Evolutionary conservation across 2,329 filamentous ascomycete genomes (phyloP), one percentile per base, ranked within the genome.

Genomic region (Tolypocladium paradoxum): DNA sequence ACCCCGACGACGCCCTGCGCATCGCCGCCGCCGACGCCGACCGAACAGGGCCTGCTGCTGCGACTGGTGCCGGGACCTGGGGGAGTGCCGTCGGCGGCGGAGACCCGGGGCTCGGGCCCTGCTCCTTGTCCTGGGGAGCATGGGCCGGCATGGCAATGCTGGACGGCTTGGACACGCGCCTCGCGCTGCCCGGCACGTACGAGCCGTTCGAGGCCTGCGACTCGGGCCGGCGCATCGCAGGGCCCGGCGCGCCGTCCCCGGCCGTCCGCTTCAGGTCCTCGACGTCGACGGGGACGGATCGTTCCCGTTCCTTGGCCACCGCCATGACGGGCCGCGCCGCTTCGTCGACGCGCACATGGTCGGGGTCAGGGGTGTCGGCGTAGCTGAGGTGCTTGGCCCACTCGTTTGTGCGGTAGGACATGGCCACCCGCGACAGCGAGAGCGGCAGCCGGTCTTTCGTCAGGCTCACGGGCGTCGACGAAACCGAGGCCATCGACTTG

Each of bases 321-420:
- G 37, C 43, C 3, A 37, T 59, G 20, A 46, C 54, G 0, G 52
- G 24, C 37, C 49, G 56, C 62, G 46, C 46, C 7, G 54, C 49
- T 60, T 76, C 67, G 57, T 76, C 63, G 4, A 81, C 64, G 27
- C 78, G 73, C 14, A 87, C 66, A 2, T 82, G 78, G 8, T 89
- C 84, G 0, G 78, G 68, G 48, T 83, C 79, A 1, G 90, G 90
- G 6, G 74, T 72, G 18, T 96, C 91, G 7, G 92, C 90, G 43
- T 79, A 73, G 57, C 84, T 83, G 12, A 96, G 76, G 66, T 96
- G 90, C 67, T 96, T 96, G 0, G 90, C 90, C 92, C 92, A 97
- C 70, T 97, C 92, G 58, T 95, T 95, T 2, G 90, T 96, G 54
- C 92, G 82, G 64, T 93, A 95, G 0, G 87, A 88, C 65, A 89